Percentiles rank a stretch among this genome's conserved stretches.
Evolutionary conservation across 768 basidiomycete species (phyloP).

Genomic region (Pulveroboletus sp.): DNA sequence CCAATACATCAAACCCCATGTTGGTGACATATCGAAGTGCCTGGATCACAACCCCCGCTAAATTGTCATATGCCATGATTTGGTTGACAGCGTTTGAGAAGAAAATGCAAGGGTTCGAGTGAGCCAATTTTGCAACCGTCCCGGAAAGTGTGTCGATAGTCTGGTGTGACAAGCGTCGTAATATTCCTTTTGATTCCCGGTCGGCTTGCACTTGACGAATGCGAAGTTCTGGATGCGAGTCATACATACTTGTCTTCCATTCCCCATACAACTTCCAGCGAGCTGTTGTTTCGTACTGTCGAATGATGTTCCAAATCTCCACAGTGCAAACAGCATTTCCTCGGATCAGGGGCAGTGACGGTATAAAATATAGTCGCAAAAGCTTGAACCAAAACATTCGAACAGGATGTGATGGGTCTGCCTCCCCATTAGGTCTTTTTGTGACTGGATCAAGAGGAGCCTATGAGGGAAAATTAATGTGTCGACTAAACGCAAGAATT

Average conservation of each 20-base stretch:
- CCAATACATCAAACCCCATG: slow-evolving; percentile 91
- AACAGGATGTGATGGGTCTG: slow-evolving; percentile 55
- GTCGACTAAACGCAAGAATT: neutral
- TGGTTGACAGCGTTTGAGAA: slow-evolving; percentile 88
- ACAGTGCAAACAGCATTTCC: slow-evolving; percentile 86
- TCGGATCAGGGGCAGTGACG: slow-evolving; percentile 79
- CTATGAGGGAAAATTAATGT: slow-evolving; percentile 27
- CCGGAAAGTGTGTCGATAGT: slow-evolving; percentile 84
- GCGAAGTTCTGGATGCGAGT: slow-evolving; percentile 72
- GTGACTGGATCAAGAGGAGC: slow-evolving; percentile 54
- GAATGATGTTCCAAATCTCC: slow-evolving; percentile 89
- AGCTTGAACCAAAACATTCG: slow-evolving; percentile 84
- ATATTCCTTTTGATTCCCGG: slow-evolving; percentile 81
- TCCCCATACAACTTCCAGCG: slow-evolving; percentile 95
- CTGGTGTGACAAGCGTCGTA: slow-evolving; percentile 81
- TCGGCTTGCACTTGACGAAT: slow-evolving; percentile 82
- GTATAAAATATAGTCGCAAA: slow-evolving; percentile 76
- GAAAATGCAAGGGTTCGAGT: slow-evolving; percentile 90
- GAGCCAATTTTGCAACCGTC: slow-evolving; percentile 86
- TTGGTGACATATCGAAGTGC: slow-evolving; percentile 84
- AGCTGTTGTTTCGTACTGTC: slow-evolving; percentile 67
- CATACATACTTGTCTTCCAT: slow-evolving; percentile 77
- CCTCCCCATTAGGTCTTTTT: slow-evolving; percentile 52
- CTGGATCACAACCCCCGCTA: slow-evolving; percentile 86
- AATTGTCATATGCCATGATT: slow-evolving; percentile 94